Base-by-base conservation (phyloP, 345 rosid genomes). In the Ailanthus altissimus region DNA sequence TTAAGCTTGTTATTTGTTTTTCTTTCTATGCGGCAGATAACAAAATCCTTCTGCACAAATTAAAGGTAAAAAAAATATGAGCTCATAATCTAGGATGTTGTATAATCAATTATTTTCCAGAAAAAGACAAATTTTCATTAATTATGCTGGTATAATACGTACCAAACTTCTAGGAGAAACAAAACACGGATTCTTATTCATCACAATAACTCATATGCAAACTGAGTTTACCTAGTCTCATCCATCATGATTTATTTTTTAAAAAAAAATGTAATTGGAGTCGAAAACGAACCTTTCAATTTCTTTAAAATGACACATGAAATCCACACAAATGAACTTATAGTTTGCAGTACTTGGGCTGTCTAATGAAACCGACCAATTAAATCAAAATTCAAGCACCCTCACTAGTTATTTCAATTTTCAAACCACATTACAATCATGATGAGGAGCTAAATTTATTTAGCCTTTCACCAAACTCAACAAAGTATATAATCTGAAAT, bases 21-120 rank as follows among this genome's bases (percentile, higher is more conserved):
- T 71, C 25, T 36, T 54, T 70, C 47, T 28, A 70, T 51, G 61
- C 21, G 56, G 38, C 73, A 70, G 20, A 70, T 2, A 49, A 51
- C 73, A 32, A 53, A 6, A 36, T 53, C 21, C 25, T 8, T 21
- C 74, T 54, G 5, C 47, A 16, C 38, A 28, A 69, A 70, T 7
- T 1, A 53, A 53, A 51, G 8, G 23, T 57, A 15, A 45, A 43
- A 43, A 21, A 7, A 8, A 45, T n/a, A 21, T 45, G 53, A 21
- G 70, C 20, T 43, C 15, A 23, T 13, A 58, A 58, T 10, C 26
- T 56, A 21, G 60, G n/a, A 53, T 15, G 23, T 18, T 65, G n/a
- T 18, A 63, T 46, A 1, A 62, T 32, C n/a, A 61, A 61, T 3
- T 49, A 49, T 62, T 36, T 8, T 62, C 5, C 14, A 16, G 45